Conservation (phyloP, 495 filamentous ascomycete genomes). For the Aspergillus baeticus region DNA sequence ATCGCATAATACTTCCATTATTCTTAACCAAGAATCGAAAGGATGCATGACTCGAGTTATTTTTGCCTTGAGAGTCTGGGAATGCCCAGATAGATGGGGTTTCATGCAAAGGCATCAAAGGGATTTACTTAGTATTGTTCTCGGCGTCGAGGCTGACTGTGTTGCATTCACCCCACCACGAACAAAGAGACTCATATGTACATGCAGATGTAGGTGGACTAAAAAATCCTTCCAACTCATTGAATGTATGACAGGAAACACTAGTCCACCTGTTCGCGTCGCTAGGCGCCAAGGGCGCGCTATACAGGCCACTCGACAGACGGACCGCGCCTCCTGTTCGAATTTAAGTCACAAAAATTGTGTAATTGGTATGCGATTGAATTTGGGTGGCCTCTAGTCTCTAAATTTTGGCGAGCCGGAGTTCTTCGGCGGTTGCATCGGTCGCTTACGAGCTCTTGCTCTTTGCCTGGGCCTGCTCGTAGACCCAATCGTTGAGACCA, state of each 20-base stretch:
- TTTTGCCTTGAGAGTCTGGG: neutral
- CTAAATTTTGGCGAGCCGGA: neutral
- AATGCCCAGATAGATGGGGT: conserved; percentile 26
- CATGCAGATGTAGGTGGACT: neutral
- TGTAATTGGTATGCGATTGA: neutral
- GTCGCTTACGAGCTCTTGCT: conserved; percentile 32
- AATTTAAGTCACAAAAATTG: neutral
- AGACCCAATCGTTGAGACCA: conserved; percentile 95
- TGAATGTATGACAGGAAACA: no score
- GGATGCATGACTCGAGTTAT: neutral
- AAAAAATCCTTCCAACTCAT: neutral
- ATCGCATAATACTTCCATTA: neutral
- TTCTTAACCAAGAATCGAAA: neutral
- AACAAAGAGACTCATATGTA: conserved; percentile 10
- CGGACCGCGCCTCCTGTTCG: no score
- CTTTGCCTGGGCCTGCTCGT: conserved; percentile 65
- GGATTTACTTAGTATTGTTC: conserved; percentile 22
- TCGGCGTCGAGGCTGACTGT: neutral
- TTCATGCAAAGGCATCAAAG: conserved; percentile 19
- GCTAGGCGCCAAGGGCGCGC: no score
- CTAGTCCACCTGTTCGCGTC: no score
- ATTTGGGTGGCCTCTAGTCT: neutral
- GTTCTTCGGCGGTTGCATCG: neutral
- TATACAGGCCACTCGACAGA: no score
- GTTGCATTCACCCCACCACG: conserved; percentile 10